Percentiles rank a stretch among this genome's conserved stretches.
Conservation (phyloP, 2,329 filamentous ascomycete genomes). For the Zymoseptoria tritici region DNA sequence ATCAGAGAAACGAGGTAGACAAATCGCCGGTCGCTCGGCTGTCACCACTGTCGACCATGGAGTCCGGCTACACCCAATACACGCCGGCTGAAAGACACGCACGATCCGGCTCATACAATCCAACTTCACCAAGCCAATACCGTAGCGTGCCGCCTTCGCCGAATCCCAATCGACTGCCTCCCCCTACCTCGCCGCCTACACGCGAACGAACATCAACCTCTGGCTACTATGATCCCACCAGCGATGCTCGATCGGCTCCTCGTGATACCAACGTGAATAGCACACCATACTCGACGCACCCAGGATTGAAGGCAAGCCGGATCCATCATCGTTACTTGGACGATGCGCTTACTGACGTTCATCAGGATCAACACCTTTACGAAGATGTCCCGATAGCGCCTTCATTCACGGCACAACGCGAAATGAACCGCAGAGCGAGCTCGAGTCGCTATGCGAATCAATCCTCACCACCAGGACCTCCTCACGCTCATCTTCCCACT, state of each 20-base stretch:
- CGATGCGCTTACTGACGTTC: neutral
- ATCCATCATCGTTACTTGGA: neutral
- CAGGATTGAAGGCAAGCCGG: conserved; percentile 23
- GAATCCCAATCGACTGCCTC: conserved; percentile 32
- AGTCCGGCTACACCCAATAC: neutral
- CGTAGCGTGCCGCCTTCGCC: conserved; percentile 32
- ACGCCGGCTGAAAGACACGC: neutral
- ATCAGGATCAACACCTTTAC: neutral
- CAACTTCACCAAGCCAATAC: conserved; percentile 24
- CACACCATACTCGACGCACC: conserved; percentile 32
- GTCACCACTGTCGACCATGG: neutral
- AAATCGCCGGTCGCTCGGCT: neutral
- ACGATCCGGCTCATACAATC: conserved; percentile 23
- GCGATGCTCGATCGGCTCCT: conserved; percentile 38
- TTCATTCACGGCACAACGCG: neutral
- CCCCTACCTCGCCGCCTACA: conserved; percentile 21
- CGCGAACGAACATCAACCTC: conserved; percentile 34
- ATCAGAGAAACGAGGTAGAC: neutral
- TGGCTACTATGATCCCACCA: conserved; percentile 45
- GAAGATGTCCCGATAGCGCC: neutral
- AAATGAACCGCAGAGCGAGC: neutral
- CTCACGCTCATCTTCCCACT: conserved; percentile 23
- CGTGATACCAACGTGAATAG: conserved; percentile 23
- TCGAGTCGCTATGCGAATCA: conserved; percentile 20
- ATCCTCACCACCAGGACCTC: conserved; percentile 17